Base-by-base conservation (phyloP, 805 yeast species). In the Hanseniaspora meyeri region DNA sequence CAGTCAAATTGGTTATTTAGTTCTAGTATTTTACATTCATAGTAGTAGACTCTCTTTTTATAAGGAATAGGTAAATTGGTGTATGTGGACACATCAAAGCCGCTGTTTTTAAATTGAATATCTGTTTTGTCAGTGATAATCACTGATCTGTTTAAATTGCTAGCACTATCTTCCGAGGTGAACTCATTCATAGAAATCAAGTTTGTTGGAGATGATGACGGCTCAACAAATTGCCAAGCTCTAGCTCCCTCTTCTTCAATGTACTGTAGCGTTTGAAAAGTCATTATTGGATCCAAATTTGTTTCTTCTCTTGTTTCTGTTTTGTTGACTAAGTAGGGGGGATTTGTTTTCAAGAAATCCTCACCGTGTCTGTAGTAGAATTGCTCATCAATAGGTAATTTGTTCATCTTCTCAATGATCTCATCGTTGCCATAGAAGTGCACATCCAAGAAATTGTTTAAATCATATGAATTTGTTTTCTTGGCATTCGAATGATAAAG, bases 161-260 rank as follows among this genome's bases (percentile, higher is more conserved):
- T 34, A 11, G 24, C 6, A 19, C 19, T 50, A 9, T 45, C 48
- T 8, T 45, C 29, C 0, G 49, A 14, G 57, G 50, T 16, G 62
- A 46, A 34, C 62, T 12, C 58, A 58, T 45, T 62, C 17, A 40
- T 67, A 62, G 52, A 72, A 72, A 34, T 67, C 72, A 58, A 72
- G 73, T 19, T 37, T 37, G 43, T 64, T 77, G 42, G 43, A 27
- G 51, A 53, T 20, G 51, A 46, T 11, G 49, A 32, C 8, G 55
- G 55, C 24, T 83, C 81, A 53, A 73, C 75, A 65, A 93, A 91
- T 63, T 90, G 95, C 87, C 95, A 90, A 1, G 97, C 97, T 16
- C 76, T 70, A 0, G 90, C 83, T 2, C 95, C 96, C 66, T 87
- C 89, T 60, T 88, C 95, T 62, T 88, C 95, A 31, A 87, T 86